Evolutionary conservation across 371 early-diverging fungal genomes (phyloP), one percentile per base, ranked within the genome.

Genomic region (Apophysomyces ossiformis): DNA sequence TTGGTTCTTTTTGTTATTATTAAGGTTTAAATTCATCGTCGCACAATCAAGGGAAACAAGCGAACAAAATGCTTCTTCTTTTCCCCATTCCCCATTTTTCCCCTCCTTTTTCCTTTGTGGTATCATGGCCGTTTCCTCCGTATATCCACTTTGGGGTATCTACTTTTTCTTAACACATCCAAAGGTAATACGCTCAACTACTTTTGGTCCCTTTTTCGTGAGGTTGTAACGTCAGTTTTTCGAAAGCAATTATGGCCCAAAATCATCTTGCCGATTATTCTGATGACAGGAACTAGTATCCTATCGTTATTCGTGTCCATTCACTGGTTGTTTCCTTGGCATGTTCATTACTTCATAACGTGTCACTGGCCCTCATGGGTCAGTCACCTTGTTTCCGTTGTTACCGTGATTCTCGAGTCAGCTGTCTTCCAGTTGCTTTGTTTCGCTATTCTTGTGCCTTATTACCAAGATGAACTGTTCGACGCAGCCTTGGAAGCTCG

Each of bases 341-440:
- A 75, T 37, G 81, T 76, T 2, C 79, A 76, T 16, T 77, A 81
- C 5, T 65, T 84, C 12, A 69, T 82, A 21, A 65, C 66, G 16
- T 78, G 71, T 68, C 70, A 84, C 56, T 84, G 82, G 68, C 84
- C 84, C n/a, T 74, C 73, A 7, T 82, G 82, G 61, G 68, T 82
- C 43, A 78, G 82, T 18, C 78, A 82, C 77, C 70, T 77, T 38
- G 74, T 82, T 6, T 69, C 76, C 7, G 64, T 75, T 12, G 61
- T 84, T 6, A 74, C 82, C 37, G 73, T 77, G 5, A 64, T 84
- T 5, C 64, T 84, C 11, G 78, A 84, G 47, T 69, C 79, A n/a
- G 82, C 78, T 45, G 59, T 81, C 16, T 47, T 84, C 56, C 72
- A 78, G 35, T 57, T 84, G 45, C 65, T 84, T 41, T 77, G 78